Conservation (phyloP, 1,139 yeast species). For the Kodamaea anthophila region DNA sequence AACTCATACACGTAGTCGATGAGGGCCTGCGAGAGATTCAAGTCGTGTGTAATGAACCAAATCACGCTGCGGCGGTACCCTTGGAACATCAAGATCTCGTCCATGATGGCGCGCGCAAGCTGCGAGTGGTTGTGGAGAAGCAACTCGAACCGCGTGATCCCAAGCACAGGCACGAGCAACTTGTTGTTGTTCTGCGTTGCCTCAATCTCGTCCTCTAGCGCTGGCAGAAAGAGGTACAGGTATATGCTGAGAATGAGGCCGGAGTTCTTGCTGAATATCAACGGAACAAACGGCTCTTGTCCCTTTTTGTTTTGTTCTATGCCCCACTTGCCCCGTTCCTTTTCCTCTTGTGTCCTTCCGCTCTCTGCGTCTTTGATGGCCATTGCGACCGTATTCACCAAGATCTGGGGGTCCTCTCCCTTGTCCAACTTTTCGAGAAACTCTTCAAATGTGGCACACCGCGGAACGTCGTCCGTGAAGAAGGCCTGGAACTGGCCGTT, state of each 20-base stretch:
- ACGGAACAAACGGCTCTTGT: no score
- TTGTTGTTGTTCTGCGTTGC: slow-evolving; percentile 24
- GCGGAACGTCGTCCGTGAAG: slow-evolving; percentile 10
- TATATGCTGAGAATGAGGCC: slow-evolving; percentile 23
- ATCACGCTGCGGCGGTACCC: slow-evolving; percentile 59
- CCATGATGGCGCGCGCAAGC: slow-evolving; percentile 50
- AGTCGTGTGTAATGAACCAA: slow-evolving; percentile 59
- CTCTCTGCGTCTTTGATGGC: slow-evolving; percentile 30
- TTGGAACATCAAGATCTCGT: slow-evolving; percentile 61
- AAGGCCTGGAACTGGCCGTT: slow-evolving; percentile 27
- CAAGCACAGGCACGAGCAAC: slow-evolving; percentile 35
- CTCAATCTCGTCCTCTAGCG: slow-evolving; percentile 21
- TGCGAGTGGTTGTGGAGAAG: slow-evolving; percentile 31
- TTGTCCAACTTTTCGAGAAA: slow-evolving; percentile 14
- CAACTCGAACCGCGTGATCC: slow-evolving; percentile 34
- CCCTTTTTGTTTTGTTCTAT: no score
- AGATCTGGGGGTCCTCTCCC: slow-evolving; percentile 30
- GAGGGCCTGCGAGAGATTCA: slow-evolving; percentile 45
- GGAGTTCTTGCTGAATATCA: no score
- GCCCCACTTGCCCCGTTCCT: slow-evolving; percentile 12
- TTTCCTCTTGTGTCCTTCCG: background rate
- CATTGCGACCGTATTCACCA: slow-evolving; percentile 45
- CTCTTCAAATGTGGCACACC: slow-evolving; percentile 8
- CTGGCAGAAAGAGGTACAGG: slow-evolving; percentile 35
- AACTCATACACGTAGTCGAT: slow-evolving; percentile 58